Evolutionary conservation across 176 grass and related monocot genomes (phyloP).

Genomic region (Leersia perrieri): DNA sequence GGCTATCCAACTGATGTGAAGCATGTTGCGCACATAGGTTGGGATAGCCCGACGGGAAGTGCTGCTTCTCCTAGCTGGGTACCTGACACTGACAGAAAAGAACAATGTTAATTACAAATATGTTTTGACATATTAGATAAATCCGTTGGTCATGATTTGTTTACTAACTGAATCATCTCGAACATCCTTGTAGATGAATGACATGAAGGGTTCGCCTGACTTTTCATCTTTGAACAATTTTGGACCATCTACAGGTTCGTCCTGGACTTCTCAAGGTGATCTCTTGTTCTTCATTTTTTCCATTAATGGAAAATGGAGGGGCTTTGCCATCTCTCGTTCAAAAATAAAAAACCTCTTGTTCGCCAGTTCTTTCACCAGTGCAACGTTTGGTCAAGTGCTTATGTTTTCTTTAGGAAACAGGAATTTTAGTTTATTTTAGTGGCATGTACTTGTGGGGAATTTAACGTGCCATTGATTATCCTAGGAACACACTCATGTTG

Average conservation of each 20-base stretch:
- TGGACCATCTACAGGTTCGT: conserved; percentile 45
- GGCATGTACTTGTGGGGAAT: conserved; percentile 16
- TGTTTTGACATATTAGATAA: background rate
- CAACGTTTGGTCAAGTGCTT: conserved; percentile 26
- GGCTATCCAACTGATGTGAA: conserved; percentile 65
- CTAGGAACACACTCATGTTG: conserved; percentile 15
- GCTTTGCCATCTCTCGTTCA: no score
- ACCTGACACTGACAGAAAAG: conserved; percentile 15
- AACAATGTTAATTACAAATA: conserved; percentile 1
- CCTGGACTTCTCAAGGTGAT: conserved; percentile 79
- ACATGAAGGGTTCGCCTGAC: conserved; percentile 46
- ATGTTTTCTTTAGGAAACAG: conserved; percentile 10
- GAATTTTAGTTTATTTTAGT: conserved; percentile 8
- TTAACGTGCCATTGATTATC: background rate
- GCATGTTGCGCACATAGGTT: conserved; percentile 75
- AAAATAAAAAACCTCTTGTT: no score
- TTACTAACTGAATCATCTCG: conserved; percentile 8
- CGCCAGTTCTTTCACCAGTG: background rate
- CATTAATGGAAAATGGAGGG: no score
- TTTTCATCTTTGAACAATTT: conserved; percentile 37
- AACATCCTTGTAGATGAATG: conserved; percentile 47
- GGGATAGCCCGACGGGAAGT: conserved; percentile 60
- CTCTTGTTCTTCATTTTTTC: background rate
- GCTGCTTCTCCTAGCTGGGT: conserved; percentile 64
- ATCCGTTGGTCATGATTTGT: background rate